Conservation (phyloP, 192 early-diverging fungal genomes). For the Podila minutissima region DNA sequence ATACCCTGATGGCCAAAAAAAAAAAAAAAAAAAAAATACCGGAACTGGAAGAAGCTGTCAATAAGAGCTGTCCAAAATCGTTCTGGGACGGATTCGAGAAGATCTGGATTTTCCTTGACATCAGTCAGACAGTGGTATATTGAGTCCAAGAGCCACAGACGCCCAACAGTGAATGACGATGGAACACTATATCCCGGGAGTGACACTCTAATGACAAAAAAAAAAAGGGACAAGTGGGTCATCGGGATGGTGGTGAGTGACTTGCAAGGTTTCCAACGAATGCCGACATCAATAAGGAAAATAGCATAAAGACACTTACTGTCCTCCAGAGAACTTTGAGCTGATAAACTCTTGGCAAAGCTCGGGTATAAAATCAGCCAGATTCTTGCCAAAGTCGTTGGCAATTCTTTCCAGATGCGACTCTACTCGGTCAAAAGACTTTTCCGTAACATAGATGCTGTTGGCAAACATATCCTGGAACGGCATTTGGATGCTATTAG, state of each 20-base stretch:
- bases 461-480: conserved; percentile 49
- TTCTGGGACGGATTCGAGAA: conserved; percentile 27
- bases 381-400: conserved; percentile 27
- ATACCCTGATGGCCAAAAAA: neutral
- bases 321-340: conserved; percentile 19
- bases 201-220: conserved; percentile 9
- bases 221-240: neutral
- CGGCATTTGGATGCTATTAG: conserved; percentile 34
- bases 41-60: conserved; percentile 45
- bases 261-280: neutral
- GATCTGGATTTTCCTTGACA: conserved; percentile 26
- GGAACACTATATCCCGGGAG: conserved; percentile 29
- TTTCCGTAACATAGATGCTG: conserved; percentile 24
- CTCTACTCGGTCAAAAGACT: conserved; percentile 23
- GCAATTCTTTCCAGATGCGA: conserved; percentile 35
- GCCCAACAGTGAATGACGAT: conserved; percentile 39
- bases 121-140: conserved; percentile 48
- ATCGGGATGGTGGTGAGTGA: neutral
- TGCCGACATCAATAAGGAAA: neutral
- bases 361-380: conserved; percentile 18
- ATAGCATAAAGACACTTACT: conserved; percentile 5
- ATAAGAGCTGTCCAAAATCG: conserved; percentile 28
- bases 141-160: conserved; percentile 46
- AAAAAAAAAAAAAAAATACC: conserved; percentile 8
- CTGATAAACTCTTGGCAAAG: conserved; percentile 29